Percentiles rank a stretch among this genome's conserved stretches.
phyloP scores from a whole-genome alignment of 371 early-diverging fungal species.

The Actinomucor elegans region DNA sequence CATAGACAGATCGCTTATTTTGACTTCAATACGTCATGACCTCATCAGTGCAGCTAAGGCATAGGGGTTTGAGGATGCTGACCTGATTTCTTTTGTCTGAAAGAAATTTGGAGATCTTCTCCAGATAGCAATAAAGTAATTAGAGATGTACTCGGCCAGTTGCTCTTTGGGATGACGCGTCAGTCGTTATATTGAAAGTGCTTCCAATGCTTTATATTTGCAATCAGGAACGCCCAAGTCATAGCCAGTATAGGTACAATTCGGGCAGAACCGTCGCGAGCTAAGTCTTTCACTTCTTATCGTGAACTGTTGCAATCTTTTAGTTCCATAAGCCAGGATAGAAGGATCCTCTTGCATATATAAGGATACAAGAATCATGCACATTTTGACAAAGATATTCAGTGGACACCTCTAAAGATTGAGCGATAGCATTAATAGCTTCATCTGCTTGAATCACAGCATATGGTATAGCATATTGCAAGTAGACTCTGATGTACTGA shows the following conservation, averaged over 20 bases:
- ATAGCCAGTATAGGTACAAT: conserved; percentile 7
- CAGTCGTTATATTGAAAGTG: background rate
- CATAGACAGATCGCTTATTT: background rate
- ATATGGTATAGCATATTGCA: conserved; percentile 5
- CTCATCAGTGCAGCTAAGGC: conserved; percentile 8
- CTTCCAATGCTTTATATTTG: background rate
- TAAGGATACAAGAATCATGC: background rate
- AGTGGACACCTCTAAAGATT: background rate
- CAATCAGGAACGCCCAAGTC: background rate
- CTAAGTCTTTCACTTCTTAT: background rate
- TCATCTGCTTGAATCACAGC: background rate
- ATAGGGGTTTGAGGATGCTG: conserved; percentile 8
- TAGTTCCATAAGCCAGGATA: background rate
- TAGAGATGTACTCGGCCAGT: background rate
- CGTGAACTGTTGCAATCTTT: background rate
- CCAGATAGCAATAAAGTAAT: conserved; percentile 12
- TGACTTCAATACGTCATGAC: background rate
- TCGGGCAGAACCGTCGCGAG: background rate
- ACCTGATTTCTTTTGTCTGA: background rate
- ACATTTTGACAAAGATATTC: background rate
- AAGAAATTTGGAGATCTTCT: conserved; percentile 6
- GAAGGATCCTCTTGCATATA: background rate
- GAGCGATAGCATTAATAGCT: background rate
- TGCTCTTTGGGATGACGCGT: background rate
- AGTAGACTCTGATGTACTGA: background rate